Evolutionary conservation across 228 moss, liverwort and hornwort genomes (phyloP), one percentile per base, ranked within the genome.

Genomic region (Sphagnum fallax): DNA sequence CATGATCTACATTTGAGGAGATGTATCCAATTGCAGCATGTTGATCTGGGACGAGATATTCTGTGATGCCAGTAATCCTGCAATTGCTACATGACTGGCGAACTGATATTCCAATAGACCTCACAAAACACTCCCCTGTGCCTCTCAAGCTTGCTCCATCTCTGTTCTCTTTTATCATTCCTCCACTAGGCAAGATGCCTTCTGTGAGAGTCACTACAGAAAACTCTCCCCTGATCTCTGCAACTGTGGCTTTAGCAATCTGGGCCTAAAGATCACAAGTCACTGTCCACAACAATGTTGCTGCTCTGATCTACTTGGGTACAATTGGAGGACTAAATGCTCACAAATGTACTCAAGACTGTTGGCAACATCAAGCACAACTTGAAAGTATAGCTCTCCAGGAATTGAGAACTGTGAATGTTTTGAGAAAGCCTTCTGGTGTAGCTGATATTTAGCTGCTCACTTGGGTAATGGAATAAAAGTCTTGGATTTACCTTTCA

Each of bases 291-390:
- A 32, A 97, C 68, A 66, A 93, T 77, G 71, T 88, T 93, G 75
- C 75, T 83, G 74, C 96, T 91, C 70, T 93, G 60, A 97, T 72
- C 62, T 88, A 89, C 53, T 91, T 97, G 69, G 93, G 96, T 59
- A 97, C 89, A 32, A 85, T 72, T 49, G 86, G 82, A 8, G 88
- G 80, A 69, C 72, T 0, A 79, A 76, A 55, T 91, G 78, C 12
- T 91, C 89, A 52, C 93, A 93, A 16, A 97, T 76, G 71, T 97
- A 97, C 65, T 97, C 93, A 63, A 97, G 77, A 52, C 89, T 93
- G 65, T 88, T 89, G 8, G 96, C 91, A 51, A 93, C 80, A 68
- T 97, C 91, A 5, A 97, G 73, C n/a, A 87, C 93, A 15, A 93
- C 77, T 49, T 86, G 93, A 5, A 97, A 3, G 68, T 14, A 93